A percentile compares a stretch with the other conserved stretches of the same genome.
These are phyloP conservation scores for Sporothrix globosa DNA, from an alignment of 2,329 filamentous ascomycete species.

Conservation along the genomic window DNA sequence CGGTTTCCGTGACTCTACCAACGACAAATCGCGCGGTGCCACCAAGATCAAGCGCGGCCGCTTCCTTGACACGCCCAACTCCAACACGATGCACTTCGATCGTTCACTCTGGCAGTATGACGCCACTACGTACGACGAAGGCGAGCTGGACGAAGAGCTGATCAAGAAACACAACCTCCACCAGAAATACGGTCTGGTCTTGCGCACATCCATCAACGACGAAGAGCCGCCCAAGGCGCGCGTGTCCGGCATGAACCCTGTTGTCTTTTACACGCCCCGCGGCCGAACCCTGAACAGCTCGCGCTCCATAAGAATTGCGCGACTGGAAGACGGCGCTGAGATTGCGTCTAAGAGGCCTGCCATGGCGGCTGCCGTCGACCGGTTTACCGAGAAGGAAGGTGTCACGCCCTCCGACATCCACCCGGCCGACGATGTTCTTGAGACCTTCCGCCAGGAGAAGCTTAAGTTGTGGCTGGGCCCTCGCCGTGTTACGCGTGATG, in stretches of 20 bases:
- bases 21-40: constrained; percentile 58
- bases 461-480: constrained; percentile 36
- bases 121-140: constrained; percentile 51
- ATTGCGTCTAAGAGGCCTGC: constrained; percentile 32
- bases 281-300: constrained; percentile 56
- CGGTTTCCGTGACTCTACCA: constrained; percentile 62
- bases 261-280: constrained; percentile 54
- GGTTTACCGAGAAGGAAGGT: constrained; percentile 39
- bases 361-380: constrained; percentile 36
- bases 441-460: constrained; percentile 33
- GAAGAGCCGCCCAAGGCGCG: constrained; percentile 47
- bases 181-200: constrained; percentile 57
- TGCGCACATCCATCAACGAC: constrained; percentile 54
- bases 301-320: constrained; percentile 44
- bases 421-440: constrained; percentile 30
- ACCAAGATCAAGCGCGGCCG: constrained; percentile 57
- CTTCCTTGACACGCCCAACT: constrained; percentile 58
- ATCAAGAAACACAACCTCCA: constrained; percentile 57
- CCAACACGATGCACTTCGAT: constrained; percentile 58
- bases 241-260: constrained; percentile 52
- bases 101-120: constrained; percentile 59
- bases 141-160: constrained; percentile 56
- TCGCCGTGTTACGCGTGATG: constrained; percentile 29
- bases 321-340: constrained; percentile 37
- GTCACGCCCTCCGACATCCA: constrained; percentile 37